Evolutionary conservation across 352 stramenopile species (phyloP), one percentile per base, ranked within the genome.

Genomic region (Aphanomyces invadans): DNA sequence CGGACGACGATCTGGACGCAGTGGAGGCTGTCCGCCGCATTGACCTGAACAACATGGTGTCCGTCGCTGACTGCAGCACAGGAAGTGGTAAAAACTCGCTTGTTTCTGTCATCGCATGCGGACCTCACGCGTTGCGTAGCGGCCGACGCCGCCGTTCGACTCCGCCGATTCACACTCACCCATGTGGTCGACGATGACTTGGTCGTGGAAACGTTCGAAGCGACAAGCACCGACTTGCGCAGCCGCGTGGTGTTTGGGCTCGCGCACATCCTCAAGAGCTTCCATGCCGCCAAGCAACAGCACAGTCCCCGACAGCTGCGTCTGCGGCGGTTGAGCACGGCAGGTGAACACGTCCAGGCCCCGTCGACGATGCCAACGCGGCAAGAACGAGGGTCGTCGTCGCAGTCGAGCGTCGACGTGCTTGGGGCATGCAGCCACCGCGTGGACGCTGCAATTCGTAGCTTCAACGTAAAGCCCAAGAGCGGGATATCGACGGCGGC

Each of bases 181-280:
- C 38, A 51, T 28, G 19, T 67, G 1, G 45, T 31, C 1, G 60
- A 67, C 32, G 21, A 51, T 33, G 45, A n/a, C 3, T 39, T 21
- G 1, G 25, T 44, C 0, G 17, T 19, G 2, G 26, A 51, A 4
- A 57, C 26, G 7, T 67, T 67, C 33, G 33, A 67, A 25, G 31
- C 60, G 10, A 10, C 31, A 28, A n/a, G 19, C 4, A 67, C 60
- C 17, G 60, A 67, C 25, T 29, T 67, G 42, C 60, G 60, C 19
- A 67, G 60, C 23, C 60, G 48, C 1, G 10, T 67, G 10, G 60
- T 67, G 2, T 67, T 67, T 67, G 60, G 60, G 15, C 21, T 67
- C 3, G 55, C 60, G 21, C 44, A 67, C n/a, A 67, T 59, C 23
- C 25, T 67, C 12, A 49, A 51, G 15, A 66, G 57, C 28, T 26